Percentiles rank a stretch among this genome's conserved stretches.
Conservation (phyloP, 2,329 filamentous ascomycete genomes). For the Aspergillus luchuensis region DNA sequence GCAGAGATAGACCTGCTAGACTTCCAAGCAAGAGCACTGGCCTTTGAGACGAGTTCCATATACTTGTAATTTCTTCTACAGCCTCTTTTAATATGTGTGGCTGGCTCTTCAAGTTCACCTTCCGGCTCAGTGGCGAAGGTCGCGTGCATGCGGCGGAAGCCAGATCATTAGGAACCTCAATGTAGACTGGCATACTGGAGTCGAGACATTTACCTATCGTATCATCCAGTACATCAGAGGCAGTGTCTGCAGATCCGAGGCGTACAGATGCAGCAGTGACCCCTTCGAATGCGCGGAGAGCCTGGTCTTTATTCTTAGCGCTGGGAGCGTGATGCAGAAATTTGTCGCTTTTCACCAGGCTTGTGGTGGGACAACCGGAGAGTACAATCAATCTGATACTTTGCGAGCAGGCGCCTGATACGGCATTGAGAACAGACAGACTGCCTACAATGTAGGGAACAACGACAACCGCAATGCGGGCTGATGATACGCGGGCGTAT, state of each 20-base stretch:
- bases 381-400: conserved; percentile 13
- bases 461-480: conserved; percentile 10
- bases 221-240: conserved; percentile 7
- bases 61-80: background rate
- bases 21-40: conserved; percentile 12
- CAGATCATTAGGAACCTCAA: conserved; percentile 14
- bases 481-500: conserved; percentile 13
- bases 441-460: conserved; percentile 19
- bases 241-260: background rate
- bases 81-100: background rate
- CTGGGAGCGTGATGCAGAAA: conserved; percentile 12
- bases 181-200: conserved; percentile 10
- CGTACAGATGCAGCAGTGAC: conserved; percentile 14
- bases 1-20: background rate
- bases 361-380: conserved; percentile 11
- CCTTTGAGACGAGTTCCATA: conserved; percentile 6
- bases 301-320: conserved; percentile 10
- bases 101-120: background rate
- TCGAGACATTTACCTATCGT: conserved; percentile 6
- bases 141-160: background rate
- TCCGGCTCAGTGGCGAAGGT: background rate
- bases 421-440: conserved; percentile 16
- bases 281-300: conserved; percentile 5
- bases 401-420: conserved; percentile 17
- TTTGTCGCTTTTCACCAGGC: background rate